Evolutionary conservation across 768 basidiomycete genomes (phyloP), one percentile per base, ranked within the genome.

Genomic region (Agaricus subrufescens): DNA sequence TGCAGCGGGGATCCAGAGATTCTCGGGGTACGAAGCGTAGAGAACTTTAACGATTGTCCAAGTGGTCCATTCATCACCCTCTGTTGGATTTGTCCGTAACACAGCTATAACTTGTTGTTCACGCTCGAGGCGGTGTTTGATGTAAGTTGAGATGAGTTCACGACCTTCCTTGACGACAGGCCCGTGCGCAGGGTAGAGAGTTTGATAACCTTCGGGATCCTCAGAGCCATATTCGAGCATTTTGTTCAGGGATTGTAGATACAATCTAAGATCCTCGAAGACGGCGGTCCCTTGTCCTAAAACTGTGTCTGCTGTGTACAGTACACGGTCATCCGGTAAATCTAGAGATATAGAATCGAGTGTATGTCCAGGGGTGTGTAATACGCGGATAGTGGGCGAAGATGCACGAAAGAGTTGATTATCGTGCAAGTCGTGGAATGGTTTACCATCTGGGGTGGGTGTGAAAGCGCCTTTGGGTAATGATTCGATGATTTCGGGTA

Each of bases 361-460:
- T 0, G 96, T 98, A 62, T 98, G 96, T 0, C 96, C 96, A 0
- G 96, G 96, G 0, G 91, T 86, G 66, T 92, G 86, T 0, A 98
- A 63, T 25, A 97, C 82, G 26, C 77, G 77, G 9, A 97, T 76
- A 15, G 73, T 62, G 9, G 62, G 58, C 10, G 56, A 48, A 3
- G 73, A 66, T 27, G 79, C 66, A 14, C 68, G 54, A 39, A 91
- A 64, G 2, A 69, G 65, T 64, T 91, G 87, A 0, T 69, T 70
- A 53, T 90, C 81, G 42, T 64, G 60, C 12, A 91, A 72, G 55
- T 84, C 79, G 54, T 91, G 87, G 56, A 89, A 75, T 0, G 73
- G 60, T 0, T 67, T 60, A 1, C 80, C 82, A 0, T 67, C 60
- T 0, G 75, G 66, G 38, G 69, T 63, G 7, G 82, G 77, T 0